Percentiles rank a stretch among this genome's conserved stretches.
phyloP scores from a whole-genome alignment of 129 eudicot genomes.

The Tanacetum coccineum region DNA sequence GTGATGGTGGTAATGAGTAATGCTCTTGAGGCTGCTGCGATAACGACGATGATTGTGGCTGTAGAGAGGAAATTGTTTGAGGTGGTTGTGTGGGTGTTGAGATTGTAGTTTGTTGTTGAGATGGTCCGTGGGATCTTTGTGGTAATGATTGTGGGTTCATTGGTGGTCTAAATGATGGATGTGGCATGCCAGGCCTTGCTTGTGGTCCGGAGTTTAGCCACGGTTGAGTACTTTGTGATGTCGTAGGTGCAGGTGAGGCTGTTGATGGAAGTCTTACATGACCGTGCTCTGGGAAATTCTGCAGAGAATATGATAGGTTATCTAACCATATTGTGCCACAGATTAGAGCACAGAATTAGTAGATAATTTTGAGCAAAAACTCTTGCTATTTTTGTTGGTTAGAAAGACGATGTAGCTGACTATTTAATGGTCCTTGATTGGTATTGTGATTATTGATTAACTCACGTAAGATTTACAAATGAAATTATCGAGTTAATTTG shows the following conservation, averaged over 20 bases:
- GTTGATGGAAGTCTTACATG: slow-evolving; percentile 52
- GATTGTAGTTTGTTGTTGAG: slow-evolving; percentile 47
- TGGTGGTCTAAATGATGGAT: slow-evolving; percentile 61
- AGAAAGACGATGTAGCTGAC: too few relatives aligned
- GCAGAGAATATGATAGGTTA: not conserved
- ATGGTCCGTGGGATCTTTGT: slow-evolving; percentile 57
- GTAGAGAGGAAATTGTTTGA: slow-evolving; percentile 46
- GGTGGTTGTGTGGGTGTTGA: slow-evolving; percentile 57
- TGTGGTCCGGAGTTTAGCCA: slow-evolving; percentile 73
- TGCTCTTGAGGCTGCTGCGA: slow-evolving; percentile 65
- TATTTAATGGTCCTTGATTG: too few relatives aligned
- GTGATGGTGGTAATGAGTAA: slow-evolving; percentile 49
- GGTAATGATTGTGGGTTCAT: slow-evolving; percentile 56
- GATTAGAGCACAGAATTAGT: too few relatives aligned
- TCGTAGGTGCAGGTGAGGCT: slow-evolving; percentile 45
- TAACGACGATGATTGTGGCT: slow-evolving; percentile 41
- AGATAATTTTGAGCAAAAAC: too few relatives aligned
- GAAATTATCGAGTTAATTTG: too few relatives aligned
- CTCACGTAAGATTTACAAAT: too few relatives aligned
- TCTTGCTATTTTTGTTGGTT: too few relatives aligned
- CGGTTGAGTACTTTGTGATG: slow-evolving; percentile 67
- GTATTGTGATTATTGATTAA: too few relatives aligned
- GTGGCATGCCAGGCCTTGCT: slow-evolving; percentile 77
- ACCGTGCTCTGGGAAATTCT: slow-evolving; percentile 85
- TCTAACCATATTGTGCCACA: not conserved